Evolutionary conservation across 805 yeast genomes (phyloP), one percentile per base, ranked within the genome.

Genomic region (Ogataea ramenticola): DNA sequence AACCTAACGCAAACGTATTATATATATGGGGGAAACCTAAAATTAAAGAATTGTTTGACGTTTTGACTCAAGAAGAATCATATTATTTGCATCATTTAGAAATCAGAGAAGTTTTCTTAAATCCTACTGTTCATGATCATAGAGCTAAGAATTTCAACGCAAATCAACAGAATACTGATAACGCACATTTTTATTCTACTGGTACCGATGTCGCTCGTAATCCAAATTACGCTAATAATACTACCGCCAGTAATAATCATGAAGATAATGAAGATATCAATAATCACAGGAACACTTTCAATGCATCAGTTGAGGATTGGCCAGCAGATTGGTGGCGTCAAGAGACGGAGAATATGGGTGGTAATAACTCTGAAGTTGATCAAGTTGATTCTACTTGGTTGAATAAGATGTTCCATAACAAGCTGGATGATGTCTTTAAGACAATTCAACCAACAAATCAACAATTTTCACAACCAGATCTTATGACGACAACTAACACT

Each of bases 21-120:
- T 39, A 40, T 4, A 17, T 40, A 8, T 47, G 49, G 50, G 33
- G 46, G 2, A 2, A 11, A 4, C 39, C 39, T 3, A 26, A 44
- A 19, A 16, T 49, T 14, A 16, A 42, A 17, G 44, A 49, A 14
- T 5, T 46, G 10, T 33, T 40, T 16, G 40, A 32, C 10, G 19
- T 21, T 8, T n/a, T 40, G 10, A 21, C 24, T 20, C 14, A 7
- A 22, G 21, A 30, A 30, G 22, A 24, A 7, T 6, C n/a, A 8
- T 15, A 6, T 5, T 36, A 36, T 16, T 10, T 16, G 5, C 6
- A 36, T 19, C 39, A 36, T 26, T 8, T 36, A 12, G 19, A 14
- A 10, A n/a, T 9, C n/a, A 26, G 29, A 34, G 24, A 19, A 4
- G n/a, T 8, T 3, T 17, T 7, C 19, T 34, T 34, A 4, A 20